Evolutionary conservation across 192 early-diverging fungal species (phyloP).

Genomic region (Backusella macrospora): DNA sequence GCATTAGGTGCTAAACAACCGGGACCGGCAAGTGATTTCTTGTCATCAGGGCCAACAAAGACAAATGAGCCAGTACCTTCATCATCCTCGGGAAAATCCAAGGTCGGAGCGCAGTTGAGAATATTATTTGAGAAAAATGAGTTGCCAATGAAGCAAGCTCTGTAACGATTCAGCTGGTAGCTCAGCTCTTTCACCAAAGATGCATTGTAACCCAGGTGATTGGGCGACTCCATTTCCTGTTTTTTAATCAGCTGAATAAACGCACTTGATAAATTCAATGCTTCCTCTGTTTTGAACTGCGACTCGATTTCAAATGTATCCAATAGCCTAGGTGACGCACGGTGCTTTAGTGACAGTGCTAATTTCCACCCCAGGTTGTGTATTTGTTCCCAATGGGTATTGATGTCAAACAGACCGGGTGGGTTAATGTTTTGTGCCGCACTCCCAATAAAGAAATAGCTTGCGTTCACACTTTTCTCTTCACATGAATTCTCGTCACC

Average conservation of each 20-base stretch:
- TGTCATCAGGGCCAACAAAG: not conserved
- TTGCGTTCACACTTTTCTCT: conserved; percentile 16
- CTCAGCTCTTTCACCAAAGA: not conserved
- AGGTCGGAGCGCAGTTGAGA: not conserved
- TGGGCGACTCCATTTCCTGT: not conserved
- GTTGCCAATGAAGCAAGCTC: conserved; percentile 13
- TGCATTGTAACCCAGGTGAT: conserved; percentile 7
- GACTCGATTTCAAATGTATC: conserved; percentile 28
- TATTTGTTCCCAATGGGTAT: conserved; percentile 26
- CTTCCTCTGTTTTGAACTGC: not conserved
- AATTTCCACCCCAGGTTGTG: conserved; percentile 31
- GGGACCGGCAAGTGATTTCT: not conserved
- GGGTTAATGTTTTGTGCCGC: conserved; percentile 28
- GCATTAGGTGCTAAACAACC: conserved; percentile 32
- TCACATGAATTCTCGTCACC: conserved; percentile 20
- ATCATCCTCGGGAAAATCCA: not conserved
- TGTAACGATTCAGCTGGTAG: conserved; percentile 5
- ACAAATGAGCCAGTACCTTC: conserved; percentile 1
- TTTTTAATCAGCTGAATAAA: conserved; percentile 12
- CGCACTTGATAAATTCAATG: not conserved
- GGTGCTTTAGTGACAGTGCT: conserved; percentile 7
- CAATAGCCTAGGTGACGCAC: conserved; percentile 23
- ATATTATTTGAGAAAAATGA: conserved; percentile 1
- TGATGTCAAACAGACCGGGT: conserved; percentile 12
- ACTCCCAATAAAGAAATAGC: conserved; percentile 30